Conservation (phyloP, 208 protist species). For the Crithidia brevicula region DNA sequence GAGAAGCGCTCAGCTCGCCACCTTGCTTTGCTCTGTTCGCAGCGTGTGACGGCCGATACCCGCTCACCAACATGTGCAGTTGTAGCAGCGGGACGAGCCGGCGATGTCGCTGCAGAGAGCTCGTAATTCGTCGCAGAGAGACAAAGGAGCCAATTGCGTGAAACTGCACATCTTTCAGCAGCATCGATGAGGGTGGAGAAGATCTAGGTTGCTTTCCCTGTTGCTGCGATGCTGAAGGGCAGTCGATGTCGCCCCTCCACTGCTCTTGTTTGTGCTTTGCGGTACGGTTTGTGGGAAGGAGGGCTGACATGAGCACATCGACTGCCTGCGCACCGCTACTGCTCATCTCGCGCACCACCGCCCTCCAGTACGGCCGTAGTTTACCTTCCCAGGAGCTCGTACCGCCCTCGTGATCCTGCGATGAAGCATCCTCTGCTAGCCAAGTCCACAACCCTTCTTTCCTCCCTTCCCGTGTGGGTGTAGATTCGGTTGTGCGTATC, state of each 20-base stretch:
- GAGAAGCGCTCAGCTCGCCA: not conserved
- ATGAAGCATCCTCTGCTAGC: not conserved
- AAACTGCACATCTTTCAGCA: conserved; percentile 31
- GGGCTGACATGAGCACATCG: conserved; percentile 4
- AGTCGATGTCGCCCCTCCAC: not conserved
- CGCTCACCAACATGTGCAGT: conserved; percentile 42
- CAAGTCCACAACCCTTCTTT: not conserved
- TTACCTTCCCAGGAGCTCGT: not conserved
- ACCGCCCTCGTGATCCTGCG: not conserved
- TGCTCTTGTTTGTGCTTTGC: not conserved
- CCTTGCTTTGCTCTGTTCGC: not conserved
- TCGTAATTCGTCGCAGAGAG: conserved; percentile 65
- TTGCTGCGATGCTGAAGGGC: not conserved
- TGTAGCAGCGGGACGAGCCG: conserved; percentile 61
- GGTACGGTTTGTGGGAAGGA: not conserved
- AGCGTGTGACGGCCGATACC: conserved; percentile 11
- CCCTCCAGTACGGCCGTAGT: conserved; percentile 24
- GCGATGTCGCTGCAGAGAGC: conserved; percentile 54
- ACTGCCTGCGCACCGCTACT: conserved; percentile 18
- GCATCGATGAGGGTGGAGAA: not conserved
- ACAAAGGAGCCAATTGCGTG: conserved; percentile 60
- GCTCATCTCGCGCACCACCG: conserved; percentile 20
- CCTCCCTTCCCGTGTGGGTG: too few relatives aligned
- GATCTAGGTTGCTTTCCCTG: not conserved
- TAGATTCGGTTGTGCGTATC: not conserved